Evolutionary conservation across 2,329 filamentous ascomycete species (phyloP).

Genomic region (Aspergillus ibericus): DNA sequence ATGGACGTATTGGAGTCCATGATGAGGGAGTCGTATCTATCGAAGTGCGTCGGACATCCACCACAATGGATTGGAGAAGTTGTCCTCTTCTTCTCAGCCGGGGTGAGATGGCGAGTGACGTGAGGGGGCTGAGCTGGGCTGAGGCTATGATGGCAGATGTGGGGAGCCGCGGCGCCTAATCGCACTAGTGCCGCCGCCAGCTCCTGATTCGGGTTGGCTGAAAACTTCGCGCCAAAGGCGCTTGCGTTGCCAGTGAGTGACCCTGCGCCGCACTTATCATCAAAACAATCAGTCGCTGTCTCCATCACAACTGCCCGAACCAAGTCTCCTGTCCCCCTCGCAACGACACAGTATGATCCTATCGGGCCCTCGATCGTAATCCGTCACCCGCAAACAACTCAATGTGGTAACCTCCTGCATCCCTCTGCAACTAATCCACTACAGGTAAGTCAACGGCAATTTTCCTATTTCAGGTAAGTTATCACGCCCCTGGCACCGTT

Average conservation of each 20-base stretch:
- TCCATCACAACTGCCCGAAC: not conserved
- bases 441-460: conserved; percentile 19
- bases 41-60: not conserved
- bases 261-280: conserved; percentile 9
- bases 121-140: conserved; percentile 1
- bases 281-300: conserved; percentile 21
- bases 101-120: not conserved
- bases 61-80: not conserved
- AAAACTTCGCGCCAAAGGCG: conserved; percentile 24
- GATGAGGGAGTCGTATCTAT: conserved; percentile 12
- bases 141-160: conserved; percentile 12
- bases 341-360: conserved; percentile 7
- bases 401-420: not conserved
- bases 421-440: conserved; percentile 3
- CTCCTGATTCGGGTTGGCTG: conserved; percentile 10
- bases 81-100: not conserved
- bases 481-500: not conserved
- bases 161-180: conserved; percentile 14
- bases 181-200: not conserved
- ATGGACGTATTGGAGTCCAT: conserved; percentile 52
- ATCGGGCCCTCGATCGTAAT: not conserved
- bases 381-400: not conserved
- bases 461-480: conserved; percentile 5
- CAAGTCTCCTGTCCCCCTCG: not conserved
- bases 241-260: conserved; percentile 18